phyloP scores from a whole-genome alignment of 257 asterid genomes.

The Solanum ahanhuiri region DNA sequence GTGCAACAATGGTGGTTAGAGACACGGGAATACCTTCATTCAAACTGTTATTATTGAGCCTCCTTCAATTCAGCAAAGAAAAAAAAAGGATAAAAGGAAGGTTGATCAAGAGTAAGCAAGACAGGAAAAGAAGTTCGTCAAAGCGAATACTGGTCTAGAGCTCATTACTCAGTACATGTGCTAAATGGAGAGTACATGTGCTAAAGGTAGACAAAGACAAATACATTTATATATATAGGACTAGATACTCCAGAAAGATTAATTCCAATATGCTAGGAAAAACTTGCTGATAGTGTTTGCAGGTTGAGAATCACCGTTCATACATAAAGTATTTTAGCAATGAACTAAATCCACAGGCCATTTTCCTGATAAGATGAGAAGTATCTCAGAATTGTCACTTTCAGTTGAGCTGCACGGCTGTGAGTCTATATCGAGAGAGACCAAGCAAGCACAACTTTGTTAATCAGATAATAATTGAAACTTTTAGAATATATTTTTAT shows the following conservation, averaged over 20 bases:
- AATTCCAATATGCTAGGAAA: background rate
- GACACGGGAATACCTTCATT: constrained; percentile 3
- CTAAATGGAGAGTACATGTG: background rate
- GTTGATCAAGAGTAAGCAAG: background rate
- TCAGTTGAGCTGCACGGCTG: background rate
- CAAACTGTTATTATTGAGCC: constrained; percentile 5
- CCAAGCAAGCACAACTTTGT: background rate
- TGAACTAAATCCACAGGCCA: background rate
- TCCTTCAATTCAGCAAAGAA: background rate
- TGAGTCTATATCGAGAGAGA: background rate
- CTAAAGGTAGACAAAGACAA: background rate
- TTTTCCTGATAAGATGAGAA: background rate
- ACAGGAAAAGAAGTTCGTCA: background rate
- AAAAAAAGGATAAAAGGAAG: background rate
- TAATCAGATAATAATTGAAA: background rate
- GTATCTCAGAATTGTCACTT: background rate
- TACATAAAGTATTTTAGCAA: background rate
- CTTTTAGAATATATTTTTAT: background rate
- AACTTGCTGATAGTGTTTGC: background rate
- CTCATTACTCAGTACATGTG: background rate
- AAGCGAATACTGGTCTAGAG: background rate
- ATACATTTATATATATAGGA: background rate
- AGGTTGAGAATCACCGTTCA: background rate
- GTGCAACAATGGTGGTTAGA: constrained; percentile 1
- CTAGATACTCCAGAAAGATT: background rate